Conservation (phyloP, 805 yeast genomes). For the Maudiozyma bulderi region DNA sequence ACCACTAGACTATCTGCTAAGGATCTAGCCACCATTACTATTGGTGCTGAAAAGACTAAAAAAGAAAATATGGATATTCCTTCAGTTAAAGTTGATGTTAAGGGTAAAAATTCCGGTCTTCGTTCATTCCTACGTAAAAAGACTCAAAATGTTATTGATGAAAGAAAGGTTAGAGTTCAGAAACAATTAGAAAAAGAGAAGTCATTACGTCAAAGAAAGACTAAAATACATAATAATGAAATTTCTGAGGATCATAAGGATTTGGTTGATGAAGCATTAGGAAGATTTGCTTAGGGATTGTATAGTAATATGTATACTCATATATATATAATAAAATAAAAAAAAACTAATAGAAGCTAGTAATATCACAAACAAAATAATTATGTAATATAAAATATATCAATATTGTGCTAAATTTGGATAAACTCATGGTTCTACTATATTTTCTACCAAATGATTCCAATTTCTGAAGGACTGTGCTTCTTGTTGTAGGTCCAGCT, state of each 20-base stretch:
- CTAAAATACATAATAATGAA: slow-evolving; percentile 38
- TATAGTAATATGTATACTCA: background rate
- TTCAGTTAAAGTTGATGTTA: slow-evolving; percentile 55
- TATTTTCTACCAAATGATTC: too few species aligned
- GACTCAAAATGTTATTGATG: slow-evolving; percentile 76
- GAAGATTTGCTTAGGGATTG: slow-evolving; percentile 26
- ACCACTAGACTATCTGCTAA: slow-evolving; percentile 54
- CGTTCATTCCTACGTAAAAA: slow-evolving; percentile 75
- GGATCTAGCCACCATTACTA: slow-evolving; percentile 39
- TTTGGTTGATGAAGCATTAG: slow-evolving; percentile 32
- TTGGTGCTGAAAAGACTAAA: slow-evolving; percentile 26
- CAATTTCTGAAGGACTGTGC: too few species aligned
- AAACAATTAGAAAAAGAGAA: slow-evolving; percentile 67
- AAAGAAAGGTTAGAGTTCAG: slow-evolving; percentile 70
- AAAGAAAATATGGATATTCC: slow-evolving; percentile 42
- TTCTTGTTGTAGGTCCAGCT: too few species aligned
- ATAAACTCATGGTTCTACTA: too few species aligned
- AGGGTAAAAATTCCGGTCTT: slow-evolving; percentile 74
- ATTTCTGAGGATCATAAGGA: slow-evolving; percentile 43
- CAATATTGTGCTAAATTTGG: too few species aligned
- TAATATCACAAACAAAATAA: too few species aligned
- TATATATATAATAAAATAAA: background rate
- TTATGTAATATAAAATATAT: too few species aligned
- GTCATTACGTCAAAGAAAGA: slow-evolving; percentile 47
- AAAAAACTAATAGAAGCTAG: background rate